A percentile compares a stretch with the other conserved stretches of the same genome.
These are phyloP conservation scores for Acanthamoeba royreba DNA, from an alignment of 208 protist species.

Conservation along the genomic window DNA sequence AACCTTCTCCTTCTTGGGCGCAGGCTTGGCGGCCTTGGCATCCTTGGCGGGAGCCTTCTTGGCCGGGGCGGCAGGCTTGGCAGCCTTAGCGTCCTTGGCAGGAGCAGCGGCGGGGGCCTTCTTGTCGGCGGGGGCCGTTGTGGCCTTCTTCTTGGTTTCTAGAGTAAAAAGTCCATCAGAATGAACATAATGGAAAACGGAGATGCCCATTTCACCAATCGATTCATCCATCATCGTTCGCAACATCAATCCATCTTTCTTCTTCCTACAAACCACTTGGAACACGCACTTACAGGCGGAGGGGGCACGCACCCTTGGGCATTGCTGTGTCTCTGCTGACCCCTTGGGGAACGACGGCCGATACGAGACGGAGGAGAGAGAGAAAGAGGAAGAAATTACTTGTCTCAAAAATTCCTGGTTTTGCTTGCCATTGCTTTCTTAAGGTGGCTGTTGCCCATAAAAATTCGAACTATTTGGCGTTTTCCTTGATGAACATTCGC, in stretches of 20 bases:
- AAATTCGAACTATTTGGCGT: background rate
- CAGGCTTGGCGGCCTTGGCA: slow-evolving; percentile 33
- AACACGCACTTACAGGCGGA: background rate
- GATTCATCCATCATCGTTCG: background rate
- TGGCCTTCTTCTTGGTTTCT: slow-evolving; percentile 38
- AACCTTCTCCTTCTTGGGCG: slow-evolving; percentile 15
- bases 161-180: background rate
- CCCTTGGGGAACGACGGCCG: background rate
- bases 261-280: too few species aligned
- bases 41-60: background rate
- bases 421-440: background rate
- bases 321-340: background rate
- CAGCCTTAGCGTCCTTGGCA: slow-evolving; percentile 30
- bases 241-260: background rate
- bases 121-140: background rate
- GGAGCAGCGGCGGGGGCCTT: background rate
- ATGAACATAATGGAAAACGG: background rate
- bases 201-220: background rate
- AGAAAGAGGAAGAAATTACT: background rate
- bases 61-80: slow-evolving; percentile 32
- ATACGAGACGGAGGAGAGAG: background rate
- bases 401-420: background rate
- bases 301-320: background rate
- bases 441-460: background rate
- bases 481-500: background rate